Percentiles rank a stretch among this genome's conserved stretches.
Evolutionary conservation across 1,284 basidiomycete species (phyloP).

Genomic region (Apiotrichum sp.): DNA sequence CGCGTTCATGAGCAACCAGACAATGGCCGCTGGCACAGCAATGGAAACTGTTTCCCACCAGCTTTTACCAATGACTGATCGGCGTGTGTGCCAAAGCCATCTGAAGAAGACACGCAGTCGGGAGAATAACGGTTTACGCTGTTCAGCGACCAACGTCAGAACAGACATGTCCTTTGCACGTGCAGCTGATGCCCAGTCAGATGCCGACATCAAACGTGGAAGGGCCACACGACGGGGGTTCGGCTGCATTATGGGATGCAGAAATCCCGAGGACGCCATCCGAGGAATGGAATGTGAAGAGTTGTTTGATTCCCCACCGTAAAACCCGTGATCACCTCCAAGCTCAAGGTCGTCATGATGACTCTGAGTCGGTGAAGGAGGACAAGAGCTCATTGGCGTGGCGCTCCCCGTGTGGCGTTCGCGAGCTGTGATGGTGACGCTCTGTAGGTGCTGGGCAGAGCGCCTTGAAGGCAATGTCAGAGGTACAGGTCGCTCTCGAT

Average conservation of each 20-base stretch:
- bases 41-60: constrained; percentile 33
- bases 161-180: constrained; percentile 39
- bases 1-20: constrained; percentile 43
- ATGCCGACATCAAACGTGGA: constrained; percentile 28
- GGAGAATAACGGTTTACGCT: neutral
- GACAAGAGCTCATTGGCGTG: constrained; percentile 6
- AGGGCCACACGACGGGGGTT: constrained; percentile 23
- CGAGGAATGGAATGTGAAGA: too few relatives aligned
- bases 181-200: constrained; percentile 38
- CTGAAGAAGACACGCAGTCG: neutral
- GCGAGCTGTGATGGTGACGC: neutral
- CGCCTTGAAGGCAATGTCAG: constrained; percentile 34
- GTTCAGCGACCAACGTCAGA: constrained; percentile 27
- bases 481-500: constrained; percentile 25
- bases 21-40: constrained; percentile 35
- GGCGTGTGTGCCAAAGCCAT: constrained; percentile 38
- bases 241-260: neutral
- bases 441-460: constrained; percentile 30
- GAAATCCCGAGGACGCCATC: neutral
- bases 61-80: constrained; percentile 36
- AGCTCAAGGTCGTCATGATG: constrained; percentile 9
- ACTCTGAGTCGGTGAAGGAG: constrained; percentile 12
- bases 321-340: constrained; percentile 17
- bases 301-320: too few relatives aligned
- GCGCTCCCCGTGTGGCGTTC: constrained; percentile 7